Percentiles rank a stretch among this genome's conserved stretches.
phyloP scores from a whole-genome alignment of 1,284 basidiomycete genomes.

The Wolfiporia cocos region DNA sequence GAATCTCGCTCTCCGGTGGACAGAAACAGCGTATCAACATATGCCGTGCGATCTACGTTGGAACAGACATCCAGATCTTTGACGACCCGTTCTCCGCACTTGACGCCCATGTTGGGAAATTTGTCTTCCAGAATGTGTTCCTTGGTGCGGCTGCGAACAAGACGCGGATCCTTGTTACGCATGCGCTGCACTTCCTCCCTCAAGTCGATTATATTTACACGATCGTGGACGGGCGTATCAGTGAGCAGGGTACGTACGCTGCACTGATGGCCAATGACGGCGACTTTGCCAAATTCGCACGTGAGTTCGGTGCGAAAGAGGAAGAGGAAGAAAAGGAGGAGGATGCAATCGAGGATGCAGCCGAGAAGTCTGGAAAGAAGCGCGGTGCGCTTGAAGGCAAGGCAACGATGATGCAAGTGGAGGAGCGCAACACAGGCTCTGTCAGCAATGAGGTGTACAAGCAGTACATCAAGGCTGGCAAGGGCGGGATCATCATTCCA shows the following conservation, averaged over 20 bases:
- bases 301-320: slow-evolving; percentile 57
- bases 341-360: slow-evolving; percentile 34
- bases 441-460: slow-evolving; percentile 46
- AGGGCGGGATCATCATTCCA: slow-evolving; percentile 48
- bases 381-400: slow-evolving; percentile 33
- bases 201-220: slow-evolving; percentile 74
- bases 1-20: slow-evolving; percentile 80
- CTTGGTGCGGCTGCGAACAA: slow-evolving; percentile 54
- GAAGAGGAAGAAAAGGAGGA: slow-evolving; percentile 24
- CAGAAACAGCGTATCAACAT: slow-evolving; percentile 77
- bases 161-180: slow-evolving; percentile 82
- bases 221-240: slow-evolving; percentile 65
- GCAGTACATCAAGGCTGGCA: slow-evolving; percentile 48
- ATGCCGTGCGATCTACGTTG: slow-evolving; percentile 81
- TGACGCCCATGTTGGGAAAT: slow-evolving; percentile 85
- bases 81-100: slow-evolving; percentile 79
- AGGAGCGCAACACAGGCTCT: slow-evolving; percentile 58
- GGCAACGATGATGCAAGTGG: slow-evolving; percentile 55
- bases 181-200: slow-evolving; percentile 78
- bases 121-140: slow-evolving; percentile 82
- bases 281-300: slow-evolving; percentile 68
- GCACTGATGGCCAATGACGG: slow-evolving; percentile 61
- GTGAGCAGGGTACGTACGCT: slow-evolving; percentile 71
- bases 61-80: slow-evolving; percentile 82
- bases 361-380: slow-evolving; percentile 25